Conservation (phyloP, 2,329 filamentous ascomycete genomes). For the Tolypocladium inflatum region DNA sequence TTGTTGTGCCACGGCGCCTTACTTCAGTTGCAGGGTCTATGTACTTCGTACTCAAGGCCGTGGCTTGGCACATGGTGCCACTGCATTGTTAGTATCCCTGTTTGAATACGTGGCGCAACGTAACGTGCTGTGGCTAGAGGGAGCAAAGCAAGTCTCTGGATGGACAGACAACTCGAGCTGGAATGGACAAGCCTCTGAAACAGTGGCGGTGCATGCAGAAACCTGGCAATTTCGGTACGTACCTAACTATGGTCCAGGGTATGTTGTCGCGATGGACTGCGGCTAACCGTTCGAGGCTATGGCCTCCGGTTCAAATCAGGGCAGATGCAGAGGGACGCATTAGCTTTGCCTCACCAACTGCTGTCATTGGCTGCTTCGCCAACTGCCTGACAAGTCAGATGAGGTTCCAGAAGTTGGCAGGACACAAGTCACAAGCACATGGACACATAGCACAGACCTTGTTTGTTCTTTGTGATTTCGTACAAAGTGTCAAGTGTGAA, state of each 20-base stretch:
- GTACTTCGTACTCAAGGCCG: neutral
- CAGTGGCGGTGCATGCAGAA: slow-evolving; percentile 7
- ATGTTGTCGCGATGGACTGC: neutral
- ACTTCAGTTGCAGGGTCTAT: neutral
- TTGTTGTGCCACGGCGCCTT: neutral
- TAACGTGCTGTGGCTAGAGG: neutral
- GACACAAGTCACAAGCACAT: neutral
- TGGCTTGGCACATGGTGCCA: neutral
- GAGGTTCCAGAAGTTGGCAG: neutral
- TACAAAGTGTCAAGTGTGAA: neutral
- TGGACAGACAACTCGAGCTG: neutral
- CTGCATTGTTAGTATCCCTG: neutral
- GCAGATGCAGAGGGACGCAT: neutral
- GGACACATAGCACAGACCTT: neutral
- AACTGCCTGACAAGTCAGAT: neutral
- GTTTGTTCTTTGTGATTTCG: neutral
- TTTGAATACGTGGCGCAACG: neutral
- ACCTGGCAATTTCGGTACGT: neutral
- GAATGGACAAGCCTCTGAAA: neutral
- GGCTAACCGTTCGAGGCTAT: neutral
- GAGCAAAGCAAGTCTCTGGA: neutral
- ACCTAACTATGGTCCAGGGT: neutral
- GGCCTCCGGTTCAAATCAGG: neutral
- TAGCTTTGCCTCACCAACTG: neutral
- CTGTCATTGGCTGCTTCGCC: neutral